phyloP scores from a whole-genome alignment of 805 yeast genomes.

The Ogataea trehaloabstinens region DNA sequence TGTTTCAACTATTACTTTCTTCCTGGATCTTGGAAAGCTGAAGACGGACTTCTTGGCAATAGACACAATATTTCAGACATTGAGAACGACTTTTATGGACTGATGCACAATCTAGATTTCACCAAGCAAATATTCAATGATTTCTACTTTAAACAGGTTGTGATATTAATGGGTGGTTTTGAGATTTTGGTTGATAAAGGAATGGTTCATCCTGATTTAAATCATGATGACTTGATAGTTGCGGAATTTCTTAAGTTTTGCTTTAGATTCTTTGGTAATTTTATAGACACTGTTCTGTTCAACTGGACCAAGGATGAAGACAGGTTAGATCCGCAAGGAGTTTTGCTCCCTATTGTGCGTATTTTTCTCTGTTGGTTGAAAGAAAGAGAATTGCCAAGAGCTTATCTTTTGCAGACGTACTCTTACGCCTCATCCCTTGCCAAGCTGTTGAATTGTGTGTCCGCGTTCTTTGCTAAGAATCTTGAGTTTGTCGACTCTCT shows the following conservation, averaged over 20 bases:
- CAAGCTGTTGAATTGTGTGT: conserved; percentile 18
- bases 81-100: conserved; percentile 33
- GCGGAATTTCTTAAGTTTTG: conserved; percentile 38
- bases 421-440: conserved; percentile 18
- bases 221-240: conserved; percentile 24
- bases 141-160: conserved; percentile 35
- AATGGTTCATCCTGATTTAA: conserved; percentile 22
- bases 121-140: conserved; percentile 35
- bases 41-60: conserved; percentile 26
- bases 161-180: conserved; percentile 39
- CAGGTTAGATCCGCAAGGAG: conserved; percentile 21
- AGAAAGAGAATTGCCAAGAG: conserved; percentile 41
- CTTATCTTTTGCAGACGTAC: conserved; percentile 25
- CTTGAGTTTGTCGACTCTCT: conserved; percentile 7
- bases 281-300: conserved; percentile 26
- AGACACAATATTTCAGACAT: conserved; percentile 30
- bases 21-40: conserved; percentile 39
- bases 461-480: conserved; percentile 12
- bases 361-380: conserved; percentile 58
- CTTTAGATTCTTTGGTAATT: conserved; percentile 38
- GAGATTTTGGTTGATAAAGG: conserved; percentile 29
- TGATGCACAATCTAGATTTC: conserved; percentile 26
- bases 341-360: conserved; percentile 41
- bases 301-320: conserved; percentile 23
- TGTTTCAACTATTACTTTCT: conserved; percentile 37